Evolutionary conservation across 148 eudicot genomes (phyloP), one percentile per base, ranked within the genome.

Genomic region (Agrostemma githago): DNA sequence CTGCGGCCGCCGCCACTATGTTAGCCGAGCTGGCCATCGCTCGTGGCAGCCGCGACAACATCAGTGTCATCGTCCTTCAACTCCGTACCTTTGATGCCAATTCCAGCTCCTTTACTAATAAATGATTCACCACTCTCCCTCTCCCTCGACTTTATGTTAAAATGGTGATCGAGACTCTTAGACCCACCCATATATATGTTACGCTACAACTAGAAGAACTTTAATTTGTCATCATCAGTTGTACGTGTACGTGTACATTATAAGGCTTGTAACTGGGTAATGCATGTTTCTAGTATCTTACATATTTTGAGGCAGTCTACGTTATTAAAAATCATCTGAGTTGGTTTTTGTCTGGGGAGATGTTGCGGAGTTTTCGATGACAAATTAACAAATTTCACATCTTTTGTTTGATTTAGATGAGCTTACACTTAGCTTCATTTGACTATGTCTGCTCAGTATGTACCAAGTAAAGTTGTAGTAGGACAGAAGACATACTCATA

Each of bases 1-100:
- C 85, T 53, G 72, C 72, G 0, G 79, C 65, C 3, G 86, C 88
- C 10, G 88, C 90, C 3, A 70, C 83, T 3, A 10, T 82, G 60
- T 59, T 88, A 51, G 87, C 76, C 2, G 81, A 88, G 74, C 59
- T 88, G 34, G 89, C 89, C 2, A 62, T 88, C 4, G 85, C 89
- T 54, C 77, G 80, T 9, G 85, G 87, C 0, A 85, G 88, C 63
- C 37, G 42, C 20, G 89, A 88, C 64, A 86, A 88, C 21, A 77
- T 88, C 11, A 88, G 86, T 68, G 81, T 84, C 26, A 79, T 88
- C 7, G 83, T 84, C 14, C 82, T 81, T 51, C 82, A 82, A 62
- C 76, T 85, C 37, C 62, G 72, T 20, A 59, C 19, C 21, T 71
- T 44, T 3, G 15, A 42, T 5, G 56, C 68, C 2, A 12, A 58